Conservation (phyloP, 129 eudicot species). For the Flaveria sonorensis region DNA sequence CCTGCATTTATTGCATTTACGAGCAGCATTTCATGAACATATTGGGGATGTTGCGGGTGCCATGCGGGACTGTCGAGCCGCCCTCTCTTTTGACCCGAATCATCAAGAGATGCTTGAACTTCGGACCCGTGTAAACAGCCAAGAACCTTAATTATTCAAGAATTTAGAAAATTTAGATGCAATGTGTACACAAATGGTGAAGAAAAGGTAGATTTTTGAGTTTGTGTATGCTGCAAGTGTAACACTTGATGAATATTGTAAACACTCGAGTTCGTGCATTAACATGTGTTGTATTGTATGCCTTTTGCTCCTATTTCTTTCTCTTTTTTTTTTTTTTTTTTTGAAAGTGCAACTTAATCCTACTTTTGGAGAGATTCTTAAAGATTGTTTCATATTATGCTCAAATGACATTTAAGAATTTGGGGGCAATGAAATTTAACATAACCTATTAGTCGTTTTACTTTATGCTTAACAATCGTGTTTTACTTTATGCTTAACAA, state of each 20-base stretch:
- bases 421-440: no score
- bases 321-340: background rate
- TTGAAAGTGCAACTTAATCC: slow-evolving; percentile 22
- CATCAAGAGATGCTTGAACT: slow-evolving; percentile 99
- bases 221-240: slow-evolving; percentile 27
- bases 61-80: slow-evolving; percentile 91
- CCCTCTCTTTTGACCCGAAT: slow-evolving; percentile 94
- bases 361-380: slow-evolving; percentile 41
- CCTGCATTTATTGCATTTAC: slow-evolving; percentile 76
- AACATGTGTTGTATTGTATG: slow-evolving; percentile 37
- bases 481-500: no score
- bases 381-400: no score
- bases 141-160: slow-evolving; percentile 61
- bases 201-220: slow-evolving; percentile 20
- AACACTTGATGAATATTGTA: slow-evolving; percentile 24
- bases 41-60: slow-evolving; percentile 89
- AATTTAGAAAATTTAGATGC: slow-evolving; percentile 34
- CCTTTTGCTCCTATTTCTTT: background rate
- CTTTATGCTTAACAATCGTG: no score
- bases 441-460: no score
- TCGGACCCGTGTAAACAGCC: slow-evolving; percentile 92
- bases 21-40: slow-evolving; percentile 98
- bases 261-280: slow-evolving; percentile 41
- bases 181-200: slow-evolving; percentile 30
- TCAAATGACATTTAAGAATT: no score